Base-by-base conservation (phyloP, 331 rosid species). In the Dryas integrifolia region DNA sequence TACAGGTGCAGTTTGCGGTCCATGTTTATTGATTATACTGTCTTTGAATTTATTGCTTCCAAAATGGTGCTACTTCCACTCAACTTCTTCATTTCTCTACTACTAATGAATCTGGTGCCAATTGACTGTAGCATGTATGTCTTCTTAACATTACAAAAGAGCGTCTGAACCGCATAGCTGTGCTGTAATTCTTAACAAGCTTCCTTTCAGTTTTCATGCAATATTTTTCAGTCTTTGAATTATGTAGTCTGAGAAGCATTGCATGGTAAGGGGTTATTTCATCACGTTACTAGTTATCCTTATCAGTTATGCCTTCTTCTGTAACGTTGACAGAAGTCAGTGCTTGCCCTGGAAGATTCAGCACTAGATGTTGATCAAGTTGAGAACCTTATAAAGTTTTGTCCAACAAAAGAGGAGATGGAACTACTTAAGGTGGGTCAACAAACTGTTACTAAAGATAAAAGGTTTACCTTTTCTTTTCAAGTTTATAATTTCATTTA, bases 321-420 rank as follows among this genome's bases (percentile, higher is more conserved):
- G 59, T 47, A 67, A 73, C 67, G 46, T 82, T 83, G 50, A 69
- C 87, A 94, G 97, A 79, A 76, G 82, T 89, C 96, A 26, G 96
- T 94, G 77, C 88, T 94, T 78, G 89, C 83, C 75, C 83, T 94
- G 67, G 95, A 94, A 72, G 95, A 94, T 50, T 81, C 96, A 38
- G 88, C 87, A 2, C 69, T 94, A 38, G 98, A 91, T 80, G 77
- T 49, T 46, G 97, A 88, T 82, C 97, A 86, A 80, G 95, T 91
- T 76, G 98, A 94, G 82, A 94, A 93, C 82, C 89, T 93, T 59
- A 81, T 93, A 73, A 93, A 93, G 86, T 93, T 89, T 72, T 91
- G 97, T 82, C 98, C 98, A 41, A 86, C 91, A 26, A 85, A 89
- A 85, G 97, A 91, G 91, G 98, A 94, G 87, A 89, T 94, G 83